Conservation (phyloP, 2,329 filamentous ascomycete genomes). For the Aspergillus costaricaensis region DNA sequence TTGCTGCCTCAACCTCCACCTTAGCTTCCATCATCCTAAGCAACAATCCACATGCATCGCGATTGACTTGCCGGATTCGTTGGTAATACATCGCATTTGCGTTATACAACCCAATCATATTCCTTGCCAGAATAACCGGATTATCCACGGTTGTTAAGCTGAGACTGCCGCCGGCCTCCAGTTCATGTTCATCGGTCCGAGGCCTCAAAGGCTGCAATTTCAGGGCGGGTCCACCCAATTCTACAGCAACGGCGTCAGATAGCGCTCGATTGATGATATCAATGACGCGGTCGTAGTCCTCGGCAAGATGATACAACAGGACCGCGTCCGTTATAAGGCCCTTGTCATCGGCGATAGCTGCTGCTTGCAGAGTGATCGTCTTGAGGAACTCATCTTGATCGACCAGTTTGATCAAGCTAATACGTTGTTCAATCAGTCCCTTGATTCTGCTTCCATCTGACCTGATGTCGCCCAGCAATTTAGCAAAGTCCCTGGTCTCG, state of each 20-base stretch:
- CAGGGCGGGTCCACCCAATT: conserved; percentile 78
- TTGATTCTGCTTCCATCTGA: conserved; percentile 81
- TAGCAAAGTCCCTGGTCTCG: conserved; percentile 95
- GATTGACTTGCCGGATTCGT: conserved; percentile 60
- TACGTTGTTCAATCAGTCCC: conserved; percentile 84
- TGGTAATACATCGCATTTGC: conserved; percentile 61
- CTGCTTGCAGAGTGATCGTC: conserved; percentile 90
- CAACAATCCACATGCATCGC: conserved; percentile 61
- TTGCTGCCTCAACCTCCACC: conserved; percentile 57
- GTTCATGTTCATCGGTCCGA: conserved; percentile 46
- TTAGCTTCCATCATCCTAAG: conserved; percentile 64
- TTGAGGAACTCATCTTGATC: conserved; percentile 83
- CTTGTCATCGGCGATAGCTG: conserved; percentile 89
- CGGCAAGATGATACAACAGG: conserved; percentile 88
- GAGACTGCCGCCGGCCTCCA: conserved; percentile 46
- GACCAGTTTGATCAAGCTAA: conserved; percentile 75
- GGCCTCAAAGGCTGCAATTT: conserved; percentile 79
- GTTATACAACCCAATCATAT: conserved; percentile 65
- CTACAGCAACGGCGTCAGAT: conserved; percentile 83
- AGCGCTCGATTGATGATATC: conserved; percentile 85
- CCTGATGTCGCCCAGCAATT: conserved; percentile 86
- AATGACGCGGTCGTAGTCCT: conserved; percentile 94
- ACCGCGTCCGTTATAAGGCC: conserved; percentile 92
- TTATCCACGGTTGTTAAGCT: conserved; percentile 70
- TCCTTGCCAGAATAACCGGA: conserved; percentile 62